Conservation (phyloP, 371 early-diverging fungal genomes). For the Haplosporangium sp. region DNA sequence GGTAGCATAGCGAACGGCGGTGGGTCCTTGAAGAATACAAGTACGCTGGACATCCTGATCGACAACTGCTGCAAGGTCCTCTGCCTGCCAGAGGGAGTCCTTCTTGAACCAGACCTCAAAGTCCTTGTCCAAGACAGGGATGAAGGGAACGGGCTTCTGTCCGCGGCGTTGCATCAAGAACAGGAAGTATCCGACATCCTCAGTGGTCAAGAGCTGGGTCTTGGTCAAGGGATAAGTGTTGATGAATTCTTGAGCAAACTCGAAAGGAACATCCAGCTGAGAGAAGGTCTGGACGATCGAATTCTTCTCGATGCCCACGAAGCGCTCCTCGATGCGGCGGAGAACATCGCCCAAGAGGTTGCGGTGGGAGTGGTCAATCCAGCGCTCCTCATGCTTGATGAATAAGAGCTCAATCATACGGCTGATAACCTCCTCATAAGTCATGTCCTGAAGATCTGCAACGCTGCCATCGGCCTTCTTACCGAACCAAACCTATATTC, state of each 20-base stretch:
- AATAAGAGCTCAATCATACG: conserved; percentile 89
- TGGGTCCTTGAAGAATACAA: conserved; percentile 96
- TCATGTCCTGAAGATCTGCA: conserved; percentile 90
- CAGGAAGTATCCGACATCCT: conserved; percentile 92
- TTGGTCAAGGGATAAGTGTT: conserved; percentile 82
- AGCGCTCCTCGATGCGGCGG: conserved; percentile 93
- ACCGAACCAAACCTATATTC: conserved; percentile 90
- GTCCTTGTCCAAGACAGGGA: conserved; percentile 92
- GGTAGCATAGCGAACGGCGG: conserved; percentile 85
- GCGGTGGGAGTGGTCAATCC: conserved; percentile 90
- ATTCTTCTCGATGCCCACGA: conserved; percentile 65
- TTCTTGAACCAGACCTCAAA: conserved; percentile 97
- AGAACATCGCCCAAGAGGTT: conserved; percentile 90
- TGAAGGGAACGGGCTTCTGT: conserved; percentile 94
- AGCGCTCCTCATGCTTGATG: conserved; percentile 81
- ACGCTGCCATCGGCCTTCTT: conserved; percentile 82
- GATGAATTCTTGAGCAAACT: conserved; percentile 79
- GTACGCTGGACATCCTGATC: conserved; percentile 92
- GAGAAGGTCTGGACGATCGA: conserved; percentile 79
- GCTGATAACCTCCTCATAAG: conserved; percentile 89
- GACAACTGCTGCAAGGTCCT: conserved; percentile 91
- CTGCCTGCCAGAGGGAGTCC: conserved; percentile 97
- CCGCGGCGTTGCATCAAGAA: conserved; percentile 83
- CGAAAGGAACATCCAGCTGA: conserved; percentile 76
- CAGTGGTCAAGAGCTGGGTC: conserved; percentile 86